These are phyloP conservation scores for Leucocoprinus sp. DNA, from an alignment of 768 basidiomycete species.

Conservation along the genomic window DNA sequence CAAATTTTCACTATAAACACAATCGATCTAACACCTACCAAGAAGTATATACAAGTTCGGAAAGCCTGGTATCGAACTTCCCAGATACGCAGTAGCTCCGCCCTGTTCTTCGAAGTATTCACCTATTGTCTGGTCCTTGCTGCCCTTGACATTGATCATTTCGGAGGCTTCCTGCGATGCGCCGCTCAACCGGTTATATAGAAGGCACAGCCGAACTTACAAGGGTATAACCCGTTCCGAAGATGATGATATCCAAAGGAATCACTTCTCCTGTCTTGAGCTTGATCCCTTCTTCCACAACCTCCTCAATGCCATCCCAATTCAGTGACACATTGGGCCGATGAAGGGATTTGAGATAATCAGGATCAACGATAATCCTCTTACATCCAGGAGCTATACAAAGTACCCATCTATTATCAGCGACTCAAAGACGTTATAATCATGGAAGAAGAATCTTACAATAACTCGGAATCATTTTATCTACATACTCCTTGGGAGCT, in stretches of 20 bases:
- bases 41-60: slow-evolving; percentile 44
- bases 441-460: slow-evolving; percentile 25
- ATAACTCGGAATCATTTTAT: slow-evolving; percentile 43
- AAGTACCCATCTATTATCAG: neutral
- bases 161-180: slow-evolving; percentile 26
- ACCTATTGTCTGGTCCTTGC: slow-evolving; percentile 29
- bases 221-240: slow-evolving; percentile 45
- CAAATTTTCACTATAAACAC: slow-evolving; percentile 1
- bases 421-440: neutral
- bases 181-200: slow-evolving; percentile 1
- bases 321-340: slow-evolving; percentile 43
- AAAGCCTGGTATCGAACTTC: slow-evolving; percentile 46
- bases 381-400: slow-evolving; percentile 50
- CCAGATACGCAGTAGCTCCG: slow-evolving; percentile 45
- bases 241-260: slow-evolving; percentile 49
- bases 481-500: slow-evolving; percentile 40
- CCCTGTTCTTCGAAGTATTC: slow-evolving; percentile 41
- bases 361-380: slow-evolving; percentile 53
- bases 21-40: slow-evolving; percentile 25
- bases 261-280: slow-evolving; percentile 41
- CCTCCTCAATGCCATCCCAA: slow-evolving; percentile 39
- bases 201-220: slow-evolving; percentile 23
- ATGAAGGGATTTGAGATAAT: slow-evolving; percentile 45
- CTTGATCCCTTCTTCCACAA: slow-evolving; percentile 43
- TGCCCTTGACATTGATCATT: slow-evolving; percentile 33